Conservation (phyloP, 176 grass and related monocot genomes). For the Ananas comosus region DNA sequence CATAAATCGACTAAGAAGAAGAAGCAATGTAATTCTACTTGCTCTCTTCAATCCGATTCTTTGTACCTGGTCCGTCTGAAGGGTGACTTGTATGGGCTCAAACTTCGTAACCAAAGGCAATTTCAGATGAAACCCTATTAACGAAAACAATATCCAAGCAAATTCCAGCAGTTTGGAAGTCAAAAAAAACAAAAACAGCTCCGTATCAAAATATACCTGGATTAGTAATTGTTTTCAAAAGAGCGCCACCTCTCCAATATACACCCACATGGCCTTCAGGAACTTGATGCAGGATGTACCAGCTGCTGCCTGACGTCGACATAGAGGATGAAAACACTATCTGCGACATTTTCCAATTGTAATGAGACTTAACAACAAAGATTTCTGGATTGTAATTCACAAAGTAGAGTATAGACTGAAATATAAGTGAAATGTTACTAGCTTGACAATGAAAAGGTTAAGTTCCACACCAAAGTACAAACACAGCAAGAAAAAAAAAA, state of each 20-base stretch:
- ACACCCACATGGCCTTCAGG: slow-evolving; percentile 98
- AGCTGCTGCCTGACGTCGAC: slow-evolving; percentile 21
- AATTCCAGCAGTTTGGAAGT: neutral
- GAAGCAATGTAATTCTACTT: neutral
- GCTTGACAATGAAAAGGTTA: no score
- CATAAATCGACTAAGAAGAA: slow-evolving; percentile 8
- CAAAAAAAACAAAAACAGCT: slow-evolving; percentile 1
- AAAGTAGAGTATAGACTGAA: no score
- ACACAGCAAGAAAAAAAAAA: no score
- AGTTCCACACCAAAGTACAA: no score
- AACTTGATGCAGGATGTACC: slow-evolving; percentile 78
- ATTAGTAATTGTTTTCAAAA: slow-evolving; percentile 80
- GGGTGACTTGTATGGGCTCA: slow-evolving; percentile 95
- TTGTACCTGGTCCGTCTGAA: slow-evolving; percentile 78
- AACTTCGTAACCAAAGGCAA: slow-evolving; percentile 81
- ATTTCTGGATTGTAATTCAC: neutral
- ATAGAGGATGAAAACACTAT: slow-evolving; percentile 42
- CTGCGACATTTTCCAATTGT: slow-evolving; percentile 28
- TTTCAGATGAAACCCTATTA: slow-evolving; percentile 91
- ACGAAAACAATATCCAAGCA: slow-evolving; percentile 2
- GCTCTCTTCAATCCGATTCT: no score
- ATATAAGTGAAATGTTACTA: no score
- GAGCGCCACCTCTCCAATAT: slow-evolving; percentile 97
- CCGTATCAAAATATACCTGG: slow-evolving; percentile 46
- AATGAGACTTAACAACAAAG: neutral